These are phyloP conservation scores for Dothideomycetes sp. DNA, from an alignment of 2,329 filamentous ascomycete species.

Conservation along the genomic window DNA sequence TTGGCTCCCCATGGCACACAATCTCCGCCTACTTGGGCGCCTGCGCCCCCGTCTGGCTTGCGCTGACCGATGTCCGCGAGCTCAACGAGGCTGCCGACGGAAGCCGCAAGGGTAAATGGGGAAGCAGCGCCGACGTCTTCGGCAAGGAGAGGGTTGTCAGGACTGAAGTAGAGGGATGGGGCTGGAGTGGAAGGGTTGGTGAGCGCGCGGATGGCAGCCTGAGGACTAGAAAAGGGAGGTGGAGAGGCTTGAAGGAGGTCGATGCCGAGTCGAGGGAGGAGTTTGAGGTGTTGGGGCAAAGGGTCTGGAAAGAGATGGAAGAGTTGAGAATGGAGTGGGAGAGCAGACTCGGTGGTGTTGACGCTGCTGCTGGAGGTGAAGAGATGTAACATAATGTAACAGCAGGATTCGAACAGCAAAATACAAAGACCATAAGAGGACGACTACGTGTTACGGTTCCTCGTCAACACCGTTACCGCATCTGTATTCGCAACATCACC, in stretches of 20 bases:
- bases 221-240: conserved; percentile 43
- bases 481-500: too few species aligned
- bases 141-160: conserved; percentile 54
- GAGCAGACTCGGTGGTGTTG: too few species aligned
- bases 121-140: conserved; percentile 52
- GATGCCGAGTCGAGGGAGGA: conserved; percentile 59
- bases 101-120: conserved; percentile 62
- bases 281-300: conserved; percentile 55
- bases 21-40: conserved; percentile 68
- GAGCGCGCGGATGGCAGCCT: conserved; percentile 33
- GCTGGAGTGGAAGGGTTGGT: conserved; percentile 45
- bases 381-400: too few species aligned
- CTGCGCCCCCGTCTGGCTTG: conserved; percentile 64
- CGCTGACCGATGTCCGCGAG: conserved; percentile 53
- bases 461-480: too few species aligned
- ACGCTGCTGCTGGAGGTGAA: too few species aligned
- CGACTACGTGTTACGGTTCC: too few species aligned
- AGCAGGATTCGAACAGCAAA: too few species aligned
- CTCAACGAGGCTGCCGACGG: conserved; percentile 45
- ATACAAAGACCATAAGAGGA: too few species aligned
- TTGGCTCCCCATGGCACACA: conserved; percentile 84
- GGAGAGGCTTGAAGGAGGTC: conserved; percentile 44
- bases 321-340: conserved; percentile 26
- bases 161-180: conserved; percentile 84
- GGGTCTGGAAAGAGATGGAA: conserved; percentile 29